phyloP scores from a whole-genome alignment of 1,284 basidiomycete species.

The Afroboletus lepidellus region DNA sequence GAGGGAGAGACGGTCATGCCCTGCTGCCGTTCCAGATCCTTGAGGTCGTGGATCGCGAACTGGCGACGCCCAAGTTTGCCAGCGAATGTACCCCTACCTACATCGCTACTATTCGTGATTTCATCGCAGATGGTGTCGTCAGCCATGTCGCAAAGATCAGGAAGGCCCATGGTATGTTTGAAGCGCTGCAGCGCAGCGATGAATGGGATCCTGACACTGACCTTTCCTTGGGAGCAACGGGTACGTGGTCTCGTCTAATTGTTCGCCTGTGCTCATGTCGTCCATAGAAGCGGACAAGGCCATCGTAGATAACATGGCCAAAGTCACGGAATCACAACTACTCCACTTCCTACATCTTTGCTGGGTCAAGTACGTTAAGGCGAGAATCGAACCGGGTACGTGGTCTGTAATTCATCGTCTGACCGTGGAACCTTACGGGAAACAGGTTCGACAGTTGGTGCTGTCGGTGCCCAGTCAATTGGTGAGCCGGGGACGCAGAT shows the following conservation, averaged over 20 bases:
- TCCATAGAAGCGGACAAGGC: slow-evolving; percentile 57
- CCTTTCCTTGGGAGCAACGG: slow-evolving; percentile 70
- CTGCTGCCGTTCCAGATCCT: slow-evolving; percentile 89
- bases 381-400: slow-evolving; percentile 89
- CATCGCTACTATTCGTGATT: slow-evolving; percentile 72
- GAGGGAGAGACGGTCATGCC: slow-evolving; percentile 54
- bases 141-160: slow-evolving; percentile 70
- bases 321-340: slow-evolving; percentile 85
- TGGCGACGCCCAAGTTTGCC: slow-evolving; percentile 60
- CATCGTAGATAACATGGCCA: slow-evolving; percentile 86
- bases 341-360: slow-evolving; percentile 82
- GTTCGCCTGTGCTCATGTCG: slow-evolving; percentile 1
- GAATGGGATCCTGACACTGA: slow-evolving; percentile 83
- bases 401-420: background rate
- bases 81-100: slow-evolving; percentile 78
- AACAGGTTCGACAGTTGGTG: slow-evolving; percentile 92
- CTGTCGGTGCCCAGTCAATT: slow-evolving; percentile 98
- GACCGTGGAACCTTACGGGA: slow-evolving; percentile 3
- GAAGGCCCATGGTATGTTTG: slow-evolving; percentile 80
- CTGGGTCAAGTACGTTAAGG: slow-evolving; percentile 90
- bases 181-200: slow-evolving; percentile 71
- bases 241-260: slow-evolving; percentile 38
- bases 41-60: slow-evolving; percentile 67
- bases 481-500: slow-evolving; percentile 99
- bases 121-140: slow-evolving; percentile 72